Base-by-base conservation (phyloP, 106 monocot genomes). In the Vanilla planifolia region DNA sequence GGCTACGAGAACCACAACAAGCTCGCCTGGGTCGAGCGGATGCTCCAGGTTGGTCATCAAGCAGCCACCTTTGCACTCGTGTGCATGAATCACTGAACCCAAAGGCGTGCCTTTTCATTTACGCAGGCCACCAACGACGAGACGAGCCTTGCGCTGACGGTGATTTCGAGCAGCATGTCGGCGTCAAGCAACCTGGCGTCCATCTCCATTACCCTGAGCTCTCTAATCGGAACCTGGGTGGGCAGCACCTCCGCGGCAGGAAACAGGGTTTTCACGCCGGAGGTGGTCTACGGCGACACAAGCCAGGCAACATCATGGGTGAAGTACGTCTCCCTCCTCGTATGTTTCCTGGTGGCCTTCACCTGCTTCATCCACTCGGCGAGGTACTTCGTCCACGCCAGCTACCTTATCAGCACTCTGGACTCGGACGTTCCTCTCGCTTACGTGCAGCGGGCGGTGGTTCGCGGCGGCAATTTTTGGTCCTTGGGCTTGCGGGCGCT, bases 1-100 rank as follows among this genome's bases (percentile, higher is more conserved):
- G 88, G 92, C 8, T 88, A 84, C 27, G 92, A 92, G 71, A 92
- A 88, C 78, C 88, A 92, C 57, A 88, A 92, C 71, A 83, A 85
- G 60, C 76, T 47, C 24, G 88, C 92, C 0, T 93, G 92, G 92
- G 88, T 93, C 6, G 52, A 64, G 14, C 68, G 88, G 19, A 79
- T 93, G 81, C 48, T 93, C 34, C 71, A 63, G 88, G 88, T 85
- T 27, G 2, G 17, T 28, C 25, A 6, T 29, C 16, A 27, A 3
- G n/a, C n/a, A n/a, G n/a, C n/a, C n/a, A n/a, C n/a, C n/a, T n/a
- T n/a, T n/a, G n/a, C n/a, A n/a, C n/a, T n/a, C n/a, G n/a, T n/a
- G n/a, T n/a, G n/a, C n/a, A n/a, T n/a, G n/a, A n/a, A n/a, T n/a
- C n/a, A n/a, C n/a, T n/a, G n/a, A 40, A 40, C 40, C 0, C 40